These are phyloP conservation scores for Prunus fruticosa DNA, from an alignment of 306 rosid species.

Conservation along the genomic window DNA sequence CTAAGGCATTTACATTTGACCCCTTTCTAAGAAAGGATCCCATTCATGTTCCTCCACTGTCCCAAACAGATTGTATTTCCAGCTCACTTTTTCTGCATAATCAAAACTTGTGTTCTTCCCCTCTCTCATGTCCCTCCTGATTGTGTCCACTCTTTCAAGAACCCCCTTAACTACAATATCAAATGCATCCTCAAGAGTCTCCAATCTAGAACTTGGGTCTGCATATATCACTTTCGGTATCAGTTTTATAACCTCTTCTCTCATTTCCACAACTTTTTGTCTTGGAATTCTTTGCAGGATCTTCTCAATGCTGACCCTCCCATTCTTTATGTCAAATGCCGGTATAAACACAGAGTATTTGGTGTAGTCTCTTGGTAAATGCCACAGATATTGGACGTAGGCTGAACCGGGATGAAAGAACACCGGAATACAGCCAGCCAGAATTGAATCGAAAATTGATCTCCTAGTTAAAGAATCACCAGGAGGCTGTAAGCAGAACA, in stretches of 20 bases:
- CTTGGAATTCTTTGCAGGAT: conserved; percentile 22
- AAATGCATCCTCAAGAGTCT: conserved; percentile 42
- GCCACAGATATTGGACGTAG: conserved; percentile 44
- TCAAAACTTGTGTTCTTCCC: conserved; percentile 27
- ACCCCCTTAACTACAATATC: conserved; percentile 42
- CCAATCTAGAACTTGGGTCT: conserved; percentile 30
- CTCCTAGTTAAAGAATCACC: conserved; percentile 50
- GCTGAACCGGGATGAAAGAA: conserved; percentile 55
- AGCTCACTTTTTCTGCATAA: conserved; percentile 29
- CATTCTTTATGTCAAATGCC: conserved; percentile 12
- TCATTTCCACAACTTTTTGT: conserved; percentile 28
- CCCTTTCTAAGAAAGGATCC: conserved; percentile 25
- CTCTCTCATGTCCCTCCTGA: conserved; percentile 26
- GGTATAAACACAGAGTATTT: conserved; percentile 38
- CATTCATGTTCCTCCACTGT: conserved; percentile 27
- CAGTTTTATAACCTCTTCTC: conserved; percentile 30
- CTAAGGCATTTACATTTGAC: neutral
- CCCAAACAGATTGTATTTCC: conserved; percentile 36
- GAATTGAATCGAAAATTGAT: conserved; percentile 44
- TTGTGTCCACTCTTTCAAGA: conserved; percentile 31
- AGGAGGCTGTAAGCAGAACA: conserved; percentile 50
- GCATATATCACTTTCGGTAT: conserved; percentile 42
- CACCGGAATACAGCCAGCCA: conserved; percentile 52
- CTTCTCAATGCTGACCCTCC: conserved; percentile 31
- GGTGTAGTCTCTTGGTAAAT: conserved; percentile 31